Conservation (phyloP, 208 protist species). For the Tritrichomonas foetus region DNA sequence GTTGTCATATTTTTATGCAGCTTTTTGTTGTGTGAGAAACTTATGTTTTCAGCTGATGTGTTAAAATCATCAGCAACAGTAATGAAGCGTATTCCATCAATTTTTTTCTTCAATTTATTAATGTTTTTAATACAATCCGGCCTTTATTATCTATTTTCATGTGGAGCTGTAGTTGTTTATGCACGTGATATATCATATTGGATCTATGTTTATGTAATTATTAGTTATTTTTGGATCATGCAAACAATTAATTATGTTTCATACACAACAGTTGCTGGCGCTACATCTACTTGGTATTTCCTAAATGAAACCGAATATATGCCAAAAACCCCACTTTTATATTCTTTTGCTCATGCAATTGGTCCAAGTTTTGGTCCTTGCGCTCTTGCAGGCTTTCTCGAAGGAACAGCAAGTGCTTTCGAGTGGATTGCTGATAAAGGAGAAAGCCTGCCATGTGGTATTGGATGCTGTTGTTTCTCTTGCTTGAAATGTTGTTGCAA, state of each 20-base stretch:
- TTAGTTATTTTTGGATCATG: neutral
- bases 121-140: neutral
- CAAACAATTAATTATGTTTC: neutral
- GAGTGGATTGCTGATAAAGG: neutral
- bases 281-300: slow-evolving; percentile 11
- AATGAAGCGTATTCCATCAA: neutral
- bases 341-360: neutral
- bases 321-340: neutral
- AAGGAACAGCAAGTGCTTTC: neutral
- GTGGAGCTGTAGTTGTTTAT: neutral
- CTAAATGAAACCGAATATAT: neutral
- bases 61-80: neutral
- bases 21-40: neutral
- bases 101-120: neutral
- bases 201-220: slow-evolving; percentile 13
- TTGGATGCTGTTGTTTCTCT: neutral
- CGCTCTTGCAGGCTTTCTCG: neutral
- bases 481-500: neutral
- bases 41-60: neutral
- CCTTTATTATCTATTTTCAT: neutral
- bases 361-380: neutral
- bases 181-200: neutral
- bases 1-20: neutral
- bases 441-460: neutral
- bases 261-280: neutral